phyloP scores from a whole-genome alignment of 2,329 filamentous ascomycete species.

The Colletotrichum somersetense region DNA sequence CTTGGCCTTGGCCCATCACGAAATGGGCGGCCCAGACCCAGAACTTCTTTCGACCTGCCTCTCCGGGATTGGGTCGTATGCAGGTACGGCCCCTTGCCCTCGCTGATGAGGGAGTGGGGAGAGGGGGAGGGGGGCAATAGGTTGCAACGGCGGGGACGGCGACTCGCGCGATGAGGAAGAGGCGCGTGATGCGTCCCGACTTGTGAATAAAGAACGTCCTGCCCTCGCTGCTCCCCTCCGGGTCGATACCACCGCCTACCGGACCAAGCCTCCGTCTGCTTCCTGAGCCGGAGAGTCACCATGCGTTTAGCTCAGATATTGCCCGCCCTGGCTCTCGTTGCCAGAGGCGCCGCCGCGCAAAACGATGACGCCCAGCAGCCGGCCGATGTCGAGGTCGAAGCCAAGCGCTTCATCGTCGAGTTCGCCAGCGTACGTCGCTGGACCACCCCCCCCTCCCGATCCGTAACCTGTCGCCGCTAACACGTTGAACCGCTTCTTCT shows the following conservation, averaged over 20 bases:
- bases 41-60: constrained; percentile 26
- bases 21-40: constrained; percentile 14
- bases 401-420: constrained; percentile 38
- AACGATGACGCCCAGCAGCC: neutral
- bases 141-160: constrained; percentile 20
- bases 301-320: constrained; percentile 21
- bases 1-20: constrained; percentile 8
- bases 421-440: constrained; percentile 22
- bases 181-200: neutral
- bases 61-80: constrained; percentile 28
- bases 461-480: neutral
- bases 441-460: neutral
- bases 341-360: neutral
- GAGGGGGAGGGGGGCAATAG: constrained; percentile 3
- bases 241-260: neutral
- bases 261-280: too few species aligned
- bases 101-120: neutral
- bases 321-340: constrained; percentile 8
- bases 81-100: constrained; percentile 19
- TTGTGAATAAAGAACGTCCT: neutral
- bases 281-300: neutral
- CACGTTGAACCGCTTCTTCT: neutral
- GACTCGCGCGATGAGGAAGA: neutral
- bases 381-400: constrained; percentile 9
- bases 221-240: neutral